Evolutionary conservation across 108 stramenopile genomes (phyloP), one percentile per base, ranked within the genome.

Genomic region (Chaetoceros muelleri): DNA sequence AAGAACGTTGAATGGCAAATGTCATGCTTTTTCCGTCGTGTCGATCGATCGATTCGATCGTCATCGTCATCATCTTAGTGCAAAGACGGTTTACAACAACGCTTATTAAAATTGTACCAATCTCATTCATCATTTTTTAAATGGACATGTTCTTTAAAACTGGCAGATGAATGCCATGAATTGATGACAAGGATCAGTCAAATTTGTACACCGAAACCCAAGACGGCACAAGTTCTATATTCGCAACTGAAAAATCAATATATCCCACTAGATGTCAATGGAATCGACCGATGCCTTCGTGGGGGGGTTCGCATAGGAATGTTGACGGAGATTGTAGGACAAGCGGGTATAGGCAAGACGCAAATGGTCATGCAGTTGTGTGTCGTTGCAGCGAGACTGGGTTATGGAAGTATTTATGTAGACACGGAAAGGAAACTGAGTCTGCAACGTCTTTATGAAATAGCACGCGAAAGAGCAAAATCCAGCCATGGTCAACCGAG

Each of bases 381-480:
- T 44, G 52, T 85, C 2, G 49, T 64, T 48, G 85, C 87, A n/a
- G 84, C 84, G 22, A 74, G 48, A 27, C 55, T 61, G 1, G 64
- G 67, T 21, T 79, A 79, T 30, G 84, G 84, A 20, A 28, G 71
- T 17, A 70, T 92, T 17, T 92, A 82, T 34, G 72, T 92, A 49
- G 90, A 92, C 57, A 76, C 90, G 8, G 90, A 92, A 71, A 66
- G 64, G 53, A 91, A 87, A 72, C 28, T 91, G 50, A 82, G 68
- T 29, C 56, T 87, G 26, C 40, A 28, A 20, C 70, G 90, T 24
- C 45, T 92, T 29, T 53, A 63, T 26, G 86, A 92, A 56, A 85
- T 92, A 51, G 72, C 70, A 10, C 3, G 49, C 8, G 24, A 26
- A 16, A 26, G 49, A 26, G 5, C 5, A 8, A 24, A 26, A 5